phyloP scores from a whole-genome alignment of 768 basidiomycete genomes.

The Russula vinacea region DNA sequence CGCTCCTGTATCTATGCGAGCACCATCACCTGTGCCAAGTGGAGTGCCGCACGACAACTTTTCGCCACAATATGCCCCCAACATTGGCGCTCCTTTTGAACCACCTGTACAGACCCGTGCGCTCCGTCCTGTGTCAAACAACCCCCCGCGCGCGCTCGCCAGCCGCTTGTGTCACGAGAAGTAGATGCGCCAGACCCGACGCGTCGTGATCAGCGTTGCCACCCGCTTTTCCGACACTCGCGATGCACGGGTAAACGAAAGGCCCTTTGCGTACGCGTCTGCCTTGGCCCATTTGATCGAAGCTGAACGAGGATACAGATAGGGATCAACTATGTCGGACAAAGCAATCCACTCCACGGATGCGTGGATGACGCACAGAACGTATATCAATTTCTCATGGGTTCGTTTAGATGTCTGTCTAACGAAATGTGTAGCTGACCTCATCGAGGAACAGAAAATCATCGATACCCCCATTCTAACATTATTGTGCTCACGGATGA shows the following conservation, averaged over 20 bases:
- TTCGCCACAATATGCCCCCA: not conserved
- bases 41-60: not conserved
- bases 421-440: slow-evolving; percentile 7
- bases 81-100: not conserved
- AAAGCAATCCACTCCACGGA: slow-evolving; percentile 63
- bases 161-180: slow-evolving; percentile 15
- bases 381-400: slow-evolving; percentile 68
- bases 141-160: not conserved
- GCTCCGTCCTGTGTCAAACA: not conserved
- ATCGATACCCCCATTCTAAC: slow-evolving; percentile 50
- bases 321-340: slow-evolving; percentile 84
- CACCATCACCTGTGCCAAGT: not conserved
- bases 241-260: slow-evolving; percentile 87
- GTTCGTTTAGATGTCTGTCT: slow-evolving; percentile 42
- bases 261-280: slow-evolving; percentile 70
- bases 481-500: slow-evolving; percentile 88
- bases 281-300: not conserved
- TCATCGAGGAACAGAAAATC: slow-evolving; percentile 19
- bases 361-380: slow-evolving; percentile 92
- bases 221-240: slow-evolving; percentile 68
- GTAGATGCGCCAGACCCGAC: slow-evolving; percentile 1
- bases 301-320: slow-evolving; percentile 49
- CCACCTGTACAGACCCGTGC: slow-evolving; percentile 10
- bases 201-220: not conserved
- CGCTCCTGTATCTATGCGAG: not conserved